Base-by-base conservation (phyloP, 345 rosid species). In the Sisymbrium altissimum region DNA sequence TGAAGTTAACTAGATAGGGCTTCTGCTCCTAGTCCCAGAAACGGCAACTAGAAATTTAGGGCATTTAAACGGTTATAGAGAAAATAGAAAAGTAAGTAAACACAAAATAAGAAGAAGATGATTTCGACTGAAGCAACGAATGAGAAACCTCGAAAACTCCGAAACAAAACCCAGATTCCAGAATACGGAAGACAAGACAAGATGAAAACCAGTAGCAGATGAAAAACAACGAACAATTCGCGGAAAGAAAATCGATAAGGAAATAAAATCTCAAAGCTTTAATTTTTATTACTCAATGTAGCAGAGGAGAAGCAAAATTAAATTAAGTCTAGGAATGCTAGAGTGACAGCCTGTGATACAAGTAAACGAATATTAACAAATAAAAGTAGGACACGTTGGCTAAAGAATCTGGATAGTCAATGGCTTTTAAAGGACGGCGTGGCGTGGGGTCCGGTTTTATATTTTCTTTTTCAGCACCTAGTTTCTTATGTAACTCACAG, bases 1-100 rank as follows among this genome's bases (percentile, higher is more conserved):
- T 48, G 49, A 71, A 72, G 61, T 79, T 46, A 64, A 68, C 48
- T 57, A 43, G 49, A 75, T 40, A 55, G 58, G 73, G 65, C 50
- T 62, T 49, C 70, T 78, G 55, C 49, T 75, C 76, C 70, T 59
- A 68, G 48, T 64, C 81, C 68, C 75, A 75, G 72, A 74, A 53
- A 70, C 78, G 72, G 23, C 64, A 62, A 64, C 27, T 14, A 46
- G 10, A 70, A 44, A 32, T 66, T 69, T 63, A 77, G 50, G 62
- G 48, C 39, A 72, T 50, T 68, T 50, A 9, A 43, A 63, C 32
- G 23, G 19, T 18, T 32, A 66, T 62, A 18, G 43, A 23, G 32
- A 6, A 50, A 25, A 0, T 12, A 7, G 1, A 33, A 6, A 7
- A 35, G 8, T 8, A 35, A 15, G 15, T 1, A 32, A 56, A 61